Evolutionary conservation across 1,284 basidiomycete species (phyloP).

Genomic region (Ceratobasidium sp.): DNA sequence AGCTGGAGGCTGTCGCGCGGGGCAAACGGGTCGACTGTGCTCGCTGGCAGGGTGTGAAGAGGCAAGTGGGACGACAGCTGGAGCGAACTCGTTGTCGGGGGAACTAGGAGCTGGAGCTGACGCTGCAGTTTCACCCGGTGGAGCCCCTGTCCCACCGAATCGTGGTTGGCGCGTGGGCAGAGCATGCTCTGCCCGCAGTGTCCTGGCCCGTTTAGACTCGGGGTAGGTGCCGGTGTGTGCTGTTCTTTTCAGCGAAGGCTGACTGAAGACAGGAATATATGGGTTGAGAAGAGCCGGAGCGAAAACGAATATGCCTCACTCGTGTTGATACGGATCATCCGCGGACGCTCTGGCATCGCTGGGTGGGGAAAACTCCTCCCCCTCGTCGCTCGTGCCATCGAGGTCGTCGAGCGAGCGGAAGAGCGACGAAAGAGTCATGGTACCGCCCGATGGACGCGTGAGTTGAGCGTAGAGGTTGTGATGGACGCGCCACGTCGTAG

Average conservation of each 20-base stretch:
- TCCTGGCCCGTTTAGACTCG: slow-evolving; percentile 34
- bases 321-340: slow-evolving; percentile 14
- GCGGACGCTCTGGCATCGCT: background rate
- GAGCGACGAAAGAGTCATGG: slow-evolving; percentile 42
- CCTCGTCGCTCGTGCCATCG: slow-evolving; percentile 24
- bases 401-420: slow-evolving; percentile 39
- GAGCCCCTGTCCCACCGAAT: slow-evolving; percentile 45
- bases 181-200: slow-evolving; percentile 4
- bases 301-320: slow-evolving; percentile 30
- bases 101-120: slow-evolving; percentile 22
- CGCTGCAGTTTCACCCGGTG: slow-evolving; percentile 35
- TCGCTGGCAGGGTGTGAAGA: slow-evolving; percentile 12
- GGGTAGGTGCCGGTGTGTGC: slow-evolving; percentile 1
- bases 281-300: slow-evolving; percentile 15
- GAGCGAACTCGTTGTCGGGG: slow-evolving; percentile 4
- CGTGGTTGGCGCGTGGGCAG: slow-evolving; percentile 43
- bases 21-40: slow-evolving; percentile 2
- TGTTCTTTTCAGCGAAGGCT: slow-evolving; percentile 36
- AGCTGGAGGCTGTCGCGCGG: slow-evolving; percentile 5
- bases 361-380: background rate
- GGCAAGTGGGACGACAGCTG: slow-evolving; percentile 16
- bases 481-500: slow-evolving; percentile 44
- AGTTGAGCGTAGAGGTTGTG: slow-evolving; percentile 26
- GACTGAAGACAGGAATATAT: slow-evolving; percentile 11
- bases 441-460: slow-evolving; percentile 29